A percentile compares a stretch with the other conserved stretches of the same genome.
Conservation (phyloP, 2,329 filamentous ascomycete genomes). For the Elsinoe perseae region DNA sequence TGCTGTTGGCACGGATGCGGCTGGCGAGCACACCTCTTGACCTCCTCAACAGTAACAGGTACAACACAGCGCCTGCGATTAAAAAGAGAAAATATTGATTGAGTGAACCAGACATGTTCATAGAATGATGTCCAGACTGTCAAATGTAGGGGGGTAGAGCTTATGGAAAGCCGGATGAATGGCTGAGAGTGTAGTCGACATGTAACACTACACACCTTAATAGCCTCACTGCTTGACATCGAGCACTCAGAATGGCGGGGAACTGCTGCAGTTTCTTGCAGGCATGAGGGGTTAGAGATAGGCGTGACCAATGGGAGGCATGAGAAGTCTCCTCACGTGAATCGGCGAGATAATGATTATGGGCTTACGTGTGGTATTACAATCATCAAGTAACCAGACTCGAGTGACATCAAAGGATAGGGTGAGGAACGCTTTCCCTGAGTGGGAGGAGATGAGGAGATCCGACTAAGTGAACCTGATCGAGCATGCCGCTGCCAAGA, state of each 20-base stretch:
- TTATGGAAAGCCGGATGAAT: too few species aligned
- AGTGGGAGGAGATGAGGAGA: background rate
- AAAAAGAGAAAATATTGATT: conserved; percentile 29
- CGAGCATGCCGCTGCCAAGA: background rate
- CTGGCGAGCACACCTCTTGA: conserved; percentile 35
- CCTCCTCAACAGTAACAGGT: conserved; percentile 28
- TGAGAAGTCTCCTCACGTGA: background rate
- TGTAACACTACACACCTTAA: background rate
- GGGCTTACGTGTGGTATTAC: background rate
- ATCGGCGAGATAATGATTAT: background rate
- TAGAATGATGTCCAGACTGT: background rate
- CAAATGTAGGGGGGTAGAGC: too few species aligned
- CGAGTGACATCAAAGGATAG: background rate
- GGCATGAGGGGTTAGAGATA: background rate
- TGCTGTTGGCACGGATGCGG: conserved; percentile 26
- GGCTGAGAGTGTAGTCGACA: background rate
- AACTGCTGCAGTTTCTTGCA: background rate
- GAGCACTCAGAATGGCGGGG: background rate
- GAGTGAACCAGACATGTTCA: conserved; percentile 24
- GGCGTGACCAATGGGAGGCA: background rate
- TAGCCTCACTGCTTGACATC: background rate
- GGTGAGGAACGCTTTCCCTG: background rate
- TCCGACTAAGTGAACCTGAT: background rate
- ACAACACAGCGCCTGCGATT: conserved; percentile 25
- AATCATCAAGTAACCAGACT: background rate